These are phyloP conservation scores for Capsicum pubescens DNA, from an alignment of 257 asterid species.

Conservation along the genomic window DNA sequence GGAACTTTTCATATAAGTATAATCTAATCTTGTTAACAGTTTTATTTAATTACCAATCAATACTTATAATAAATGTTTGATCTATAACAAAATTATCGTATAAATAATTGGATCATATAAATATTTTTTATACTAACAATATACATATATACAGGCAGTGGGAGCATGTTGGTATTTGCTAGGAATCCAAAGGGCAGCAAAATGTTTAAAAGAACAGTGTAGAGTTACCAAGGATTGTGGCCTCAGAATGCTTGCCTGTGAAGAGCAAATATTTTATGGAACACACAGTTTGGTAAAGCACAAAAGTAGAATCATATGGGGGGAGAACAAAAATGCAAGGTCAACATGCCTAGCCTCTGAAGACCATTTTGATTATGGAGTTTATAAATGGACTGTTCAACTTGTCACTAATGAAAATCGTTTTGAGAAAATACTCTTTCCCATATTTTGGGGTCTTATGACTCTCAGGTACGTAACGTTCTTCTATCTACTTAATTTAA, in stretches of 20 bases:
- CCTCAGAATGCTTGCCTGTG: conserved; percentile 53
- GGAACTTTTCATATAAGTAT: too few relatives aligned
- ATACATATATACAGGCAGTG: conserved; percentile 54
- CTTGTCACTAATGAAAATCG: conserved; percentile 78
- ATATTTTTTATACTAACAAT: not conserved
- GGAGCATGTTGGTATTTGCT: conserved; percentile 88
- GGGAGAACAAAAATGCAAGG: conserved; percentile 58
- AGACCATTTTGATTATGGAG: conserved; percentile 77
- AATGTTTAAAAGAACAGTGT: conserved; percentile 63
- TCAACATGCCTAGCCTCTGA: conserved; percentile 57
- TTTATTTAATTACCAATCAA: too few relatives aligned
- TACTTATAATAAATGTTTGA: too few relatives aligned
- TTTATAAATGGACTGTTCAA: conserved; percentile 95
- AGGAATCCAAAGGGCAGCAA: conserved; percentile 74
- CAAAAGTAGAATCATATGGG: conserved; percentile 60
- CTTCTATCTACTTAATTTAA: not conserved
- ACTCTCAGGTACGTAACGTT: conserved; percentile 62
- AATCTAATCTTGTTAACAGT: too few relatives aligned
- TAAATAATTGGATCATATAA: too few relatives aligned
- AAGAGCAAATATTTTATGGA: conserved; percentile 61
- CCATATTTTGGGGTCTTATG: conserved; percentile 99
- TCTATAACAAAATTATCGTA: too few relatives aligned
- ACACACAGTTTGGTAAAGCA: conserved; percentile 53
- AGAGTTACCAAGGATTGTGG: conserved; percentile 43
- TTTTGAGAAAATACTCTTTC: conserved; percentile 84